Base-by-base conservation (phyloP, 1,284 basidiomycete species). In the Sporisorium reilianum region DNA sequence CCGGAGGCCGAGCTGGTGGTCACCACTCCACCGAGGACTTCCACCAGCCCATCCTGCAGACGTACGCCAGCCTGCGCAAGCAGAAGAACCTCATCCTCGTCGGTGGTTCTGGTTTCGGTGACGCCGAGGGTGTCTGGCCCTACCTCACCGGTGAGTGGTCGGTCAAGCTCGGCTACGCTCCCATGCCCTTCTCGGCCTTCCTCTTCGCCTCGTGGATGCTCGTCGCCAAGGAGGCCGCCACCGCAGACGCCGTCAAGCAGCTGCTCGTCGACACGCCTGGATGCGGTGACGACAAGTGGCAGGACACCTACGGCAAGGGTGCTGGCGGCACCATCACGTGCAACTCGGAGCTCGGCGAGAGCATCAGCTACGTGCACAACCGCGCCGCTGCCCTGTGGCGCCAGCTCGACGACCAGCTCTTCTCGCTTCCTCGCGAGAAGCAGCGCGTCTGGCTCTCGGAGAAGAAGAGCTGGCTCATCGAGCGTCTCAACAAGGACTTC, bases 1-100 rank as follows among this genome's bases (percentile, higher is more conserved):
- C 96, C 52, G 97, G 96, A 84, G 96, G 96, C 55, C 94, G 96
- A 80, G 97, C 96, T n/a, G 96, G 96, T 79, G 96, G 96, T 67
- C 96, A 99, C 82, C 96, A 98, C 87, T 95, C 93, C 12, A 97
- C 91, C 85, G 97, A 99, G 86, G 97, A 99, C 86, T 95, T 98
- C 90, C 95, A 98, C 85, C 94, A 97, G 85, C 96, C 97, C 0
- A 91, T 99, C 79, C 88, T 99, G 46, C 87, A 91, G 49, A 98
- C 95, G 0, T 99, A 99, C 86, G 88, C 90, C 50, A 87, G 92
- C 22, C 97, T 99, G 84, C 92, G 96, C 71, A 91, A 92, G 80
- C 91, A 95, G 75, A 82, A 88, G 59, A 99, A 99, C 87, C 91
- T 99, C 78, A 89, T 90, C 56, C 91, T 99, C 70, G 91, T 99